Evolutionary conservation across 805 yeast species (phyloP).

Genomic region (Yamadazyma laniorum): DNA sequence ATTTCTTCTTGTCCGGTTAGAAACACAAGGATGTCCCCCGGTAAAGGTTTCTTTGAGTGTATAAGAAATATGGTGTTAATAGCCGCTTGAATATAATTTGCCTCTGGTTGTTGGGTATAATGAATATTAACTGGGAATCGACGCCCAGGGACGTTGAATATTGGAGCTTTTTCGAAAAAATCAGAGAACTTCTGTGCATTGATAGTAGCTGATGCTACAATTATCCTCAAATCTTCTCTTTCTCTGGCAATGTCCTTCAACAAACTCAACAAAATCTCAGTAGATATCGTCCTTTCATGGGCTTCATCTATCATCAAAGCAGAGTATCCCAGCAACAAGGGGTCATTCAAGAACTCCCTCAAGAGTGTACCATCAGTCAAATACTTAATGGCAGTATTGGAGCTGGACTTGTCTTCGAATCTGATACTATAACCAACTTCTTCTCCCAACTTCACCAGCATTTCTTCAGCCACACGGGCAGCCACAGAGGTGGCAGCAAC

Average conservation of each 20-base stretch:
- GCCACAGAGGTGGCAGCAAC: conserved; percentile 96
- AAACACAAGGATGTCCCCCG: conserved; percentile 87
- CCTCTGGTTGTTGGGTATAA: conserved; percentile 84
- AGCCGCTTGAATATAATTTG: conserved; percentile 88
- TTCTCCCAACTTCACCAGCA: conserved; percentile 73
- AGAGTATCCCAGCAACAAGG: conserved; percentile 63
- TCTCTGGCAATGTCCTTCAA: conserved; percentile 64
- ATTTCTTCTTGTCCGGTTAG: conserved; percentile 97
- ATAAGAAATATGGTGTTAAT: conserved; percentile 84
- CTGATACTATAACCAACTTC: conserved; percentile 88
- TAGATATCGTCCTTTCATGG: conserved; percentile 91
- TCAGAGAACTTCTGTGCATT: conserved; percentile 84
- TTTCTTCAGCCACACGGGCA: conserved; percentile 85
- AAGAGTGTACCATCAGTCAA: conserved; percentile 95
- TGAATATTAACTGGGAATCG: conserved; percentile 87
- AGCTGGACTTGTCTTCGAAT: conserved; percentile 75
- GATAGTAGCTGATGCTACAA: conserved; percentile 95
- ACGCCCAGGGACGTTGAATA: conserved; percentile 87
- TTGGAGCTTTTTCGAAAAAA: conserved; percentile 82
- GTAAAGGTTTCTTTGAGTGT: conserved; percentile 59
- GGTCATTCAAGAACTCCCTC: conserved; percentile 79
- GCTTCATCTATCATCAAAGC: conserved; percentile 96
- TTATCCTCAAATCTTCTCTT: conserved; percentile 68
- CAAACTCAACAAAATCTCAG: conserved; percentile 78
- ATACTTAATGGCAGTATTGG: conserved; percentile 73